Base-by-base conservation (phyloP, 1,284 basidiomycete genomes). In the Sanghuangporus sanghuang region DNA sequence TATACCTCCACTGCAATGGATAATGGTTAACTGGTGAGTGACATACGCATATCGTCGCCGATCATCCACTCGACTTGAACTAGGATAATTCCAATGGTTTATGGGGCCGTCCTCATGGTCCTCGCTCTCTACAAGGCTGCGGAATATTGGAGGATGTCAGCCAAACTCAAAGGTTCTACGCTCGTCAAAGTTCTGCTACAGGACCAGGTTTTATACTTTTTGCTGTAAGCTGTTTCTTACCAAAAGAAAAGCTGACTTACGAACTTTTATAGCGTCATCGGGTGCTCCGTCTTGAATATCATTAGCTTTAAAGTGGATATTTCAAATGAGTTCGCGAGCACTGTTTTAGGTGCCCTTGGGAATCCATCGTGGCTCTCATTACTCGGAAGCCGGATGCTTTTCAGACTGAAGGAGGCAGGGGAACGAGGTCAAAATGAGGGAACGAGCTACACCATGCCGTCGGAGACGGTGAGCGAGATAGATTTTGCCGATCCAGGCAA, bases 341-440 rank as follows among this genome's bases (percentile, higher is more conserved):
- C 1, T 11, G 52, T 53, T 2, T 27, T 62, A 14, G n/a, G 18
- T 35, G 8, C 21, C 54, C 61, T 18, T 38, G 27, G 27, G 27
- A 27, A 27, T 3, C 27, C 27, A 27, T 27, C 54, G 6, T 14
- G 57, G 2, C 54, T 57, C 21, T 57, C 42, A 2, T 9, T 62
- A 14, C 18, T 62, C 2, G 61, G 61, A 12, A 57, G 61, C 40
- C 61, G 61, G 3, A 48, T 62, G 54, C 35, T 62, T 1, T 36
- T 62, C 61, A 55, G 57, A 11, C 23, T 62, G 1, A 62, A 57
- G 7, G 61, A 62, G 35, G 61, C 61, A 4, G 61, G 54, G 39
- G 61, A 62, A 21, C 21, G 46, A 35, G 61, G 54, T 8, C 23
- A 48, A 1, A 62, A 62, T 21, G 61, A 46, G 18, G 61, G 61